A percentile compares a stretch with the other conserved stretches of the same genome.
phyloP scores from a whole-genome alignment of 2,329 filamentous ascomycete genomes.

The Aspergillus pseudonomiae region DNA sequence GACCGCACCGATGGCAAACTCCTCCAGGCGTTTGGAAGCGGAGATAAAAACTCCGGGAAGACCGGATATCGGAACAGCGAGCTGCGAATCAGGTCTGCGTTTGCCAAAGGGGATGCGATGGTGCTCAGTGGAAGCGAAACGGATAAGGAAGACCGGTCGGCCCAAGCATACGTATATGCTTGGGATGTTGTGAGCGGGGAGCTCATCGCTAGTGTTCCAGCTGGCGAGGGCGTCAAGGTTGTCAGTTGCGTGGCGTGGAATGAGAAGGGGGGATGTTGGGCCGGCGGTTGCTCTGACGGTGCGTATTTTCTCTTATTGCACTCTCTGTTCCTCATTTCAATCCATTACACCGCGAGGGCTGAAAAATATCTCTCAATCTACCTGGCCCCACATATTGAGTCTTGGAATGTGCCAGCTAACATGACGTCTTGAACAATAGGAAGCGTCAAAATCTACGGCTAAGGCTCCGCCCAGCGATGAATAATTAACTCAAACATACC shows the following conservation, averaged over 20 bases:
- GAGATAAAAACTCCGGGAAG: conserved; percentile 16
- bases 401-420: neutral
- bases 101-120: conserved; percentile 75
- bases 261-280: conserved; percentile 43
- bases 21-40: conserved; percentile 69
- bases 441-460: conserved; percentile 24
- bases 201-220: conserved; percentile 62
- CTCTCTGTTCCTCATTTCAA: neutral
- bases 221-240: conserved; percentile 44
- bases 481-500: neutral
- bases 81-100: conserved; percentile 72
- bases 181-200: conserved; percentile 84
- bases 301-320: conserved; percentile 17
- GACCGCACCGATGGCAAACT: conserved; percentile 75
- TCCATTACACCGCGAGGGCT: neutral
- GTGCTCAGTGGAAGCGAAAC: conserved; percentile 82
- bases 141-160: conserved; percentile 18
- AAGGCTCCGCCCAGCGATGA: neutral
- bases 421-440: conserved; percentile 12
- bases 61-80: conserved; percentile 63
- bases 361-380: neutral
- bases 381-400: neutral
- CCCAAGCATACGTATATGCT: conserved; percentile 50
- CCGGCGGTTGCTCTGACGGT: conserved; percentile 48
- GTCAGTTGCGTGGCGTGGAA: conserved; percentile 52